Conservation (phyloP, 805 yeast species). For the Starmerella roubikii region DNA sequence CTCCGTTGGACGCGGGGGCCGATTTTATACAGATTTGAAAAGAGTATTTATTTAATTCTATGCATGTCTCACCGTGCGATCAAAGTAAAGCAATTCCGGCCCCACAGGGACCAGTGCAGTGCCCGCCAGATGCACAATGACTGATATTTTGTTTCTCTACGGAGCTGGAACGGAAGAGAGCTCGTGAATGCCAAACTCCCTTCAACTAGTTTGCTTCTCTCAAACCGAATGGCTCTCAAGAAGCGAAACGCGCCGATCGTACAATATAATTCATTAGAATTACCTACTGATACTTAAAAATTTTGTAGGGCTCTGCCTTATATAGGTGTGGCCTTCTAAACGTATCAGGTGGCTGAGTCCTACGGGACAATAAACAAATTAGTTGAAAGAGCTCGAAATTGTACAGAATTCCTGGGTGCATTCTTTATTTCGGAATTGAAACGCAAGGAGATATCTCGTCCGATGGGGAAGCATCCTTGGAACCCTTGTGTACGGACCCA, state of each 20-base stretch:
- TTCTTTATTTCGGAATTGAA: too few relatives aligned
- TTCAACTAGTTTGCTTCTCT: conserved; percentile 19
- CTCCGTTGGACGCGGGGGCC: conserved; percentile 22
- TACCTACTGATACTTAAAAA: conserved; percentile 22
- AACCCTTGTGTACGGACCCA: too few relatives aligned
- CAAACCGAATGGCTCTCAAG: conserved; percentile 16
- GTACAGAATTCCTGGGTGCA: too few relatives aligned
- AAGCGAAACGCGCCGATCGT: conserved; percentile 21
- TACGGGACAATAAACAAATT: too few relatives aligned
- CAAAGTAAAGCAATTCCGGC: conserved; percentile 18
- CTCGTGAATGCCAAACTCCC: conserved; percentile 24
- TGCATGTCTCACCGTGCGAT: conserved; percentile 25
- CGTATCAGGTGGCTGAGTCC: too few relatives aligned
- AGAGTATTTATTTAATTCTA: conserved; percentile 5
- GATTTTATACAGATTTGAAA: conserved; percentile 17
- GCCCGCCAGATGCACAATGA: conserved; percentile 21
- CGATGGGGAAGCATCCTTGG: too few relatives aligned
- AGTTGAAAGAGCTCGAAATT: too few relatives aligned
- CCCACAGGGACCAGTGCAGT: conserved; percentile 5
- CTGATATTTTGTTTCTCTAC: conserved; percentile 23
- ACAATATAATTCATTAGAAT: conserved; percentile 23
- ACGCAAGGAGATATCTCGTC: too few relatives aligned
- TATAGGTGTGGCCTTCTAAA: too few relatives aligned
- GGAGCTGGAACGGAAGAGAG: conserved; percentile 31
- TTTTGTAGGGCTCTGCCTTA: too few relatives aligned